These are phyloP conservation scores for Maudiozyma serrabonitensis DNA, from an alignment of 805 yeast genomes.

Conservation along the genomic window DNA sequence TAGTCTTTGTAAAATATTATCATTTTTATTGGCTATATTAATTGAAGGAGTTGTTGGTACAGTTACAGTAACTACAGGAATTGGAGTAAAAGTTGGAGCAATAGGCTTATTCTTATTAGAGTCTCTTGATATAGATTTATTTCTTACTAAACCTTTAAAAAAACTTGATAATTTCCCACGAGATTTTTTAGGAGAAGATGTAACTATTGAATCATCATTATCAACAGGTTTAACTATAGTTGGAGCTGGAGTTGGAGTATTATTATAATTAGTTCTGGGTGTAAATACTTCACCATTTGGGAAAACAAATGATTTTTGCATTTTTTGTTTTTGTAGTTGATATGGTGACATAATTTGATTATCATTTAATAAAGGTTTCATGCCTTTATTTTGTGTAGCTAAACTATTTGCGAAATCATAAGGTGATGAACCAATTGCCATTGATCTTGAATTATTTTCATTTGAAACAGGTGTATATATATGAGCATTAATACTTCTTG, in stretches of 20 bases:
- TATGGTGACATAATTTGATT: constrained; percentile 14
- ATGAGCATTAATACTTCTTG: not conserved
- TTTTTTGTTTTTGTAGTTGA: constrained; percentile 20
- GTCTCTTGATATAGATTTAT: not conserved
- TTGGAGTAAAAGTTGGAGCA: not conserved
- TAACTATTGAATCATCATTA: not conserved
- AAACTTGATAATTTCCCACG: constrained; percentile 4
- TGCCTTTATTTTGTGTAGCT: not conserved
- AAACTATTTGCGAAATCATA: not conserved
- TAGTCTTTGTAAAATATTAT: constrained; percentile 5
- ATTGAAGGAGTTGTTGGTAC: no score
- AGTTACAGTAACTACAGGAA: not conserved
- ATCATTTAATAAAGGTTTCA: not conserved
- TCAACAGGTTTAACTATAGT: not conserved
- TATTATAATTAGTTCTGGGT: constrained; percentile 9
- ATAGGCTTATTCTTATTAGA: not conserved
- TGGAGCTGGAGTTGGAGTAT: not conserved
- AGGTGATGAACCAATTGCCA: not conserved
- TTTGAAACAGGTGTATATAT: not conserved
- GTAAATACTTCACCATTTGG: constrained; percentile 27
- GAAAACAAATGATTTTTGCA: constrained; percentile 21
- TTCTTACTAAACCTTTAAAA: not conserved
- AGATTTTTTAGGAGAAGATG: not conserved
- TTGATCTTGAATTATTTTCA: not conserved
- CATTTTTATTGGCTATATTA: not conserved